Conservation (phyloP, 2,329 filamentous ascomycete species). For the Ascochyta viciae-villosae region DNA sequence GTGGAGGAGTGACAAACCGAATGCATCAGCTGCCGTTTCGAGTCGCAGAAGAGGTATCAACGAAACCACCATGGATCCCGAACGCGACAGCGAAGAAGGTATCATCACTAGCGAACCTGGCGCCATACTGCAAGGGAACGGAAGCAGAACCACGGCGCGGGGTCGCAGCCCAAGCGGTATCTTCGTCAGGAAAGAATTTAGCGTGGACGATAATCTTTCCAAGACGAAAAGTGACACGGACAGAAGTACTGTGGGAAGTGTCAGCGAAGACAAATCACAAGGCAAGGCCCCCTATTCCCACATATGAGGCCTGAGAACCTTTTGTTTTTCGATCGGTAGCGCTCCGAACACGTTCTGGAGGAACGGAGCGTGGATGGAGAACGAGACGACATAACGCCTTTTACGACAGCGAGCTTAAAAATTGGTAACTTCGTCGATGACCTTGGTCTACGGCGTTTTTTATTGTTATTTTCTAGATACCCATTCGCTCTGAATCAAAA, state of each 20-base stretch:
- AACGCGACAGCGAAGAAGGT: slow-evolving; percentile 27
- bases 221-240: slow-evolving; percentile 17
- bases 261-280: slow-evolving; percentile 20
- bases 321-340: neutral
- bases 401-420: neutral
- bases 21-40: slow-evolving; percentile 5
- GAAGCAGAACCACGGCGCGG: neutral
- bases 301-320: slow-evolving; percentile 12
- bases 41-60: slow-evolving; percentile 16
- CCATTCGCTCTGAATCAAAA: neutral
- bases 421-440: neutral
- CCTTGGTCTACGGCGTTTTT: neutral
- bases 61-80: slow-evolving; percentile 16
- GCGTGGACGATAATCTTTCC: slow-evolving; percentile 17
- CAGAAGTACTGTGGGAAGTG: slow-evolving; percentile 16
- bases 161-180: slow-evolving; percentile 24
- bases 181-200: slow-evolving; percentile 32
- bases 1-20: slow-evolving; percentile 16
- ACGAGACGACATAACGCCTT: neutral
- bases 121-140: neutral
- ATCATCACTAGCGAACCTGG: slow-evolving; percentile 10
- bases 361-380: neutral
- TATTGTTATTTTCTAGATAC: neutral
- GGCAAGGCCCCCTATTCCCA: slow-evolving; percentile 24
- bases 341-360: neutral